Conservation (phyloP, 2,329 filamentous ascomycete genomes). For the Fusarium sarcochroum region DNA sequence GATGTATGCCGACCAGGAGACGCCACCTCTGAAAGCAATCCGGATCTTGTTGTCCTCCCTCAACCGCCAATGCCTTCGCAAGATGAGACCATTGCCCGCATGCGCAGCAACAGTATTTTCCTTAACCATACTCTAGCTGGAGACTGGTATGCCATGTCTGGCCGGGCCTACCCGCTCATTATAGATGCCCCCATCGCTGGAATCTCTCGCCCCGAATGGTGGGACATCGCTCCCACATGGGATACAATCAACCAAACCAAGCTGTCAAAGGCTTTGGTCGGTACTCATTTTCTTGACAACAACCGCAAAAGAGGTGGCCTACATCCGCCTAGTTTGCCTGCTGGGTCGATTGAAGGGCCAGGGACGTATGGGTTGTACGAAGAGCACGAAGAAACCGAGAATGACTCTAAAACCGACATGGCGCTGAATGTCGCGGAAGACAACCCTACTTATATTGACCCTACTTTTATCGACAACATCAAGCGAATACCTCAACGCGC, state of each 20-base stretch:
- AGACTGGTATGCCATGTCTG: slow-evolving; percentile 95
- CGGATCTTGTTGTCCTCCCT: slow-evolving; percentile 85
- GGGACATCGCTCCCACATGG: slow-evolving; percentile 58
- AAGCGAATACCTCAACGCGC: slow-evolving; percentile 66
- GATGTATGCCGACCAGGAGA: slow-evolving; percentile 84
- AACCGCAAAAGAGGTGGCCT: slow-evolving; percentile 49
- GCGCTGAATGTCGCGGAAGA: slow-evolving; percentile 48
- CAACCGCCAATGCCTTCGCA: slow-evolving; percentile 79
- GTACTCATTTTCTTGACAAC: slow-evolving; percentile 76
- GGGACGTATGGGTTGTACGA: slow-evolving; percentile 19
- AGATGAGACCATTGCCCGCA: slow-evolving; percentile 64
- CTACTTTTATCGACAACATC: slow-evolving; percentile 64
- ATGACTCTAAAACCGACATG: slow-evolving; percentile 51
- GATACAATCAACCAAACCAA: slow-evolving; percentile 61
- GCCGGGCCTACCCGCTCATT: slow-evolving; percentile 86
- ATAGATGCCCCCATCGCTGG: slow-evolving; percentile 72
- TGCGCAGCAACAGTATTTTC: slow-evolving; percentile 78
- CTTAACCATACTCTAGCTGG: slow-evolving; percentile 89
- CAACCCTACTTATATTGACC: slow-evolving; percentile 34
- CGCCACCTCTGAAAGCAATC: slow-evolving; percentile 72
- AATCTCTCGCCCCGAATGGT: slow-evolving; percentile 63
- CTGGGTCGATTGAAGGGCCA: slow-evolving; percentile 49
- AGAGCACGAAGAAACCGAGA: slow-evolving; percentile 50
- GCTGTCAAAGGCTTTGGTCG: slow-evolving; percentile 74
- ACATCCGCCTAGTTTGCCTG: slow-evolving; percentile 57